Evolutionary conservation across 1,284 basidiomycete species (phyloP).

Genomic region (Albatrellus sp.): DNA sequence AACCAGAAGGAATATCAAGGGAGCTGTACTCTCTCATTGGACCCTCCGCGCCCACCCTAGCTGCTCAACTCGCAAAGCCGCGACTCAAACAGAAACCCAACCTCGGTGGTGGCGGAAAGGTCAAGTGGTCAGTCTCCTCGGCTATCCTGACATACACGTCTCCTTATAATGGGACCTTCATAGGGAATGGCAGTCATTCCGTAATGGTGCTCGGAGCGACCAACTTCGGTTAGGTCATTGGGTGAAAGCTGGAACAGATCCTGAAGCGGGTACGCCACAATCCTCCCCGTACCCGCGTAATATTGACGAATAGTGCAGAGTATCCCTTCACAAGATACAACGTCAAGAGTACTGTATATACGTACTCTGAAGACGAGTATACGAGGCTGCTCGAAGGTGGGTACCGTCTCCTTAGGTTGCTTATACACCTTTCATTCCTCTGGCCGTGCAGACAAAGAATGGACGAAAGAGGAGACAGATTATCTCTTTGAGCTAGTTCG

Average conservation of each 20-base stretch:
- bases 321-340: slow-evolving; percentile 79
- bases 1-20: slow-evolving; percentile 84
- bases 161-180: slow-evolving; percentile 1
- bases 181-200: slow-evolving; percentile 71
- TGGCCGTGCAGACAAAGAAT: slow-evolving; percentile 52
- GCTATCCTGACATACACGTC: background rate
- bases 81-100: slow-evolving; percentile 82
- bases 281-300: background rate
- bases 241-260: slow-evolving; percentile 47
- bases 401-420: background rate
- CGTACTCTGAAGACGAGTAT: slow-evolving; percentile 91
- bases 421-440: background rate
- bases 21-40: slow-evolving; percentile 94
- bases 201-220: slow-evolving; percentile 52
- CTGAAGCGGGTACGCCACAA: slow-evolving; percentile 34
- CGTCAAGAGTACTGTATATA: slow-evolving; percentile 54
- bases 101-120: slow-evolving; percentile 44
- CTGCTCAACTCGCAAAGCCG: slow-evolving; percentile 64
- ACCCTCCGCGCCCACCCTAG: slow-evolving; percentile 76
- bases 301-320: slow-evolving; percentile 25
- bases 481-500: slow-evolving; percentile 79
- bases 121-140: slow-evolving; percentile 42
- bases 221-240: slow-evolving; percentile 54
- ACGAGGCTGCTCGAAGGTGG: slow-evolving; percentile 67
- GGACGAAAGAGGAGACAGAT: slow-evolving; percentile 92